Conservation (phyloP, 345 rosid species). For the Kandelia obovata region DNA sequence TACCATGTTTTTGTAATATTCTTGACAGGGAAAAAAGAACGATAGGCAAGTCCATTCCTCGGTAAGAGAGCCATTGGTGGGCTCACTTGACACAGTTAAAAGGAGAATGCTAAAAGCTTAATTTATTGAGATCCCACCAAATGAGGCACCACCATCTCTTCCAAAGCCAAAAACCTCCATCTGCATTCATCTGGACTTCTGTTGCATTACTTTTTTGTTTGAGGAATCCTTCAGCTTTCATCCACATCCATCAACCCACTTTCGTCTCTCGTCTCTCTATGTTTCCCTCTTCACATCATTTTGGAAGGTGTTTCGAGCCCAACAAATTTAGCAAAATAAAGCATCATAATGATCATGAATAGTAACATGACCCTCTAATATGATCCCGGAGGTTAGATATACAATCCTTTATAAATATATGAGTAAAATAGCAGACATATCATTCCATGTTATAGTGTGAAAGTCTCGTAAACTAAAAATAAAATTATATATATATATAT, state of each 20-base stretch:
- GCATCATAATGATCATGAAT: no score
- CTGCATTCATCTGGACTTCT: slow-evolving; percentile 9
- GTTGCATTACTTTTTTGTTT: slow-evolving; percentile 9
- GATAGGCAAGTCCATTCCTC: no score
- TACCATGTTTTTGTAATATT: no score
- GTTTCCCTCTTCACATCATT: slow-evolving; percentile 14
- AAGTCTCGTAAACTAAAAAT: no score
- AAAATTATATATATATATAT: no score
- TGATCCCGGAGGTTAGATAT: no score
- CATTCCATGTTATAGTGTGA: no score
- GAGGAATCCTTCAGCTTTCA: slow-evolving; percentile 17
- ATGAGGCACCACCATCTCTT: no score
- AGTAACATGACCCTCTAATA: no score
- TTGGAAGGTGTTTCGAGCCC: not conserved
- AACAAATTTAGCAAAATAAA: not conserved
- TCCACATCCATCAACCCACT: slow-evolving; percentile 13
- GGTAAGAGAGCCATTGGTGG: not conserved
- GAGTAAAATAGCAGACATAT: no score
- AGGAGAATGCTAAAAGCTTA: slow-evolving; percentile 22
- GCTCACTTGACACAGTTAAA: slow-evolving; percentile 11
- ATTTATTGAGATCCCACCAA: slow-evolving; percentile 6
- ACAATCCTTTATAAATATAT: no score
- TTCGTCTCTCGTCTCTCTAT: slow-evolving; percentile 15
- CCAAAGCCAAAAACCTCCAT: slow-evolving; percentile 31
- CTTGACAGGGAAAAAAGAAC: not conserved